Base-by-base conservation (phyloP, 768 basidiomycete genomes). In the Cyclocybe aegerita region DNA sequence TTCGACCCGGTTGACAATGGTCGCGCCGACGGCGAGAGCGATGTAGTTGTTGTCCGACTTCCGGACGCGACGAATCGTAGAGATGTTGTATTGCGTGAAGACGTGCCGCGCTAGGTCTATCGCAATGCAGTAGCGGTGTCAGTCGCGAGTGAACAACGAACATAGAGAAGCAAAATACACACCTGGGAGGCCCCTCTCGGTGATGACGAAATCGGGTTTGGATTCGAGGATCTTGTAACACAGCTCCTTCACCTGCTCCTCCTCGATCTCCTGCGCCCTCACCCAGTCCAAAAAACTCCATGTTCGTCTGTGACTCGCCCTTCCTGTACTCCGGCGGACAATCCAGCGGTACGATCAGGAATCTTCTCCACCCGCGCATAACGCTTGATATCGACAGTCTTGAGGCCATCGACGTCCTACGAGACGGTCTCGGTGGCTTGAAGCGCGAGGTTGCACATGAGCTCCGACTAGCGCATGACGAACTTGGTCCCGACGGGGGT, bases 1-100 rank as follows among this genome's bases (percentile, higher is more conserved):
- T 64, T 99, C 97, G 14, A 94, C 78, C 10, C 95, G 85, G 72
- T 98, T 98, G 54, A 99, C 92, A 69, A 99, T 98, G 30, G 93
- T 97, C 1, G 92, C 96, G 16, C 94, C 94, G 35, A 91, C 86
- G 0, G 94, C 95, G 23, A 97, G 86, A 0, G 97, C 97, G 56
- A 98, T 91, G 40, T 96, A 90, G 71, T 98, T 99, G 76, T 98
- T 98, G 69, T 99, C 97, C 3, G 93, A 94, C 70, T 98, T 99
- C 65, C 97, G 87, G 8, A 98, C 94, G n/a, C 97, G 88, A 36
- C 97, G 90, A 53, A 98, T 79, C 29, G 92, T 90, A n/a, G 93
- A 89, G 51, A 98, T 82, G 62, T 93, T 88, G 57, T 89, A 79
- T 61, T 90, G 90, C 60, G 83, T 81, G 52, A 98, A 81, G 63